Evolutionary conservation across 805 yeast genomes (phyloP), one percentile per base, ranked within the genome.

Genomic region (Metschnikowia koreensis): DNA sequence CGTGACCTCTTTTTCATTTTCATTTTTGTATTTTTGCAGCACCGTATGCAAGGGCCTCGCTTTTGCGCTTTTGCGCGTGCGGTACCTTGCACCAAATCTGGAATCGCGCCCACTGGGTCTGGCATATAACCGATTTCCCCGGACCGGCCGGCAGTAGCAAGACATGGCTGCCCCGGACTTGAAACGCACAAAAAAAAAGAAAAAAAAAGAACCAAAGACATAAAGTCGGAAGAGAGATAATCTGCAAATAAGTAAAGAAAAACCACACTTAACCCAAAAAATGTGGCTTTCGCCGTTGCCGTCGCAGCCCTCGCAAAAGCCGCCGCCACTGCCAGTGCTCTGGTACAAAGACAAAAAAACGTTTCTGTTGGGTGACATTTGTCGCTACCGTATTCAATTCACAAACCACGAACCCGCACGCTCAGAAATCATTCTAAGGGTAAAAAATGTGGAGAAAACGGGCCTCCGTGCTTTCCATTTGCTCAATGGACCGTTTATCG

Each of bases 401-500:
- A 59, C 64, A 22, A 53, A 58, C 7, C 43, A 39, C 9, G 54
- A 50, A 37, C 47, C 52, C 26, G 15, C 13, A 3, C 50, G 45
- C 28, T 38, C 46, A 26, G 52, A 44, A 17, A 52, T 74, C 22
- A 73, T 60, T 56, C 61, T 72, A 47, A 65, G 78, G 22, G 57
- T 75, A 28, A 74, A 74, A 55, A 75, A 75, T 56, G 62, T 66
- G 40, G 79, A 75, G 52, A 64, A 59, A 33, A 57, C 74, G 6
- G 53, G 65, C 7, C 67, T 75, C 16, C 58, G 79, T 42, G 77
- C 79, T 9, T 65, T 75, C 45, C 77, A 74, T 50, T 50, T 75
- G 36, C 58, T 75, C 29, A 73, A 66, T 51, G 79, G 79, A 0
- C 79, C 79, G 3, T 73, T 74, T 51, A 69, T 69, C 17, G 50